phyloP scores from a whole-genome alignment of 2,329 filamentous ascomycete species.

The Beauveria australis region DNA sequence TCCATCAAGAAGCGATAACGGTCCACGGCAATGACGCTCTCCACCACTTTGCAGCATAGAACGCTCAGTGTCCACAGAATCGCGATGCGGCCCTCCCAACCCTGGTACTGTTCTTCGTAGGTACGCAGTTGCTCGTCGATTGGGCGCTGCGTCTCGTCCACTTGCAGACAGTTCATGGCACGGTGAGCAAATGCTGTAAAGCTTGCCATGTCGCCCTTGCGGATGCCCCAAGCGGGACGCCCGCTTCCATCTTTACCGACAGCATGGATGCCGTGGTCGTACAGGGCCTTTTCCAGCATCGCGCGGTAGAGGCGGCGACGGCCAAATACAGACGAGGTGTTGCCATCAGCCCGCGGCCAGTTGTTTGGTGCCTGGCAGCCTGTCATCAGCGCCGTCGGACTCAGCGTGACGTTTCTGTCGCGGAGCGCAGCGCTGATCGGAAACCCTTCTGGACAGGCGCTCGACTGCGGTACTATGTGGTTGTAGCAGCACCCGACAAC shows the following conservation, averaged over 20 bases:
- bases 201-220: slow-evolving; percentile 21
- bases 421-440: slow-evolving; percentile 28
- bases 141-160: slow-evolving; percentile 13
- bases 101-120: slow-evolving; percentile 19
- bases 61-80: slow-evolving; percentile 26
- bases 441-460: slow-evolving; percentile 28
- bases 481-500: slow-evolving; percentile 27
- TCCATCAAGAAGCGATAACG: slow-evolving; percentile 24
- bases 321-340: slow-evolving; percentile 15
- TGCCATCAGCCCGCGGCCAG: slow-evolving; percentile 17
- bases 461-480: slow-evolving; percentile 24
- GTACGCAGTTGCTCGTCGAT: slow-evolving; percentile 15
- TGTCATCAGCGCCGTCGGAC: slow-evolving; percentile 25
- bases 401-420: slow-evolving; percentile 16
- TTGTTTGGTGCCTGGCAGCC: slow-evolving; percentile 26
- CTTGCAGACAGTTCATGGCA: slow-evolving; percentile 18
- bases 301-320: slow-evolving; percentile 21
- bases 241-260: slow-evolving; percentile 4
- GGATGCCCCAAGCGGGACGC: slow-evolving; percentile 22
- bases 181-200: slow-evolving; percentile 20
- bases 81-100: slow-evolving; percentile 19
- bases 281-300: slow-evolving; percentile 20
- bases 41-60: slow-evolving; percentile 25
- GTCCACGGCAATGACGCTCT: slow-evolving; percentile 24
- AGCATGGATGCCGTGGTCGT: slow-evolving; percentile 18